phyloP scores from a whole-genome alignment of 1,139 yeast genomes.

The Zygotorulaspora mrakii region DNA sequence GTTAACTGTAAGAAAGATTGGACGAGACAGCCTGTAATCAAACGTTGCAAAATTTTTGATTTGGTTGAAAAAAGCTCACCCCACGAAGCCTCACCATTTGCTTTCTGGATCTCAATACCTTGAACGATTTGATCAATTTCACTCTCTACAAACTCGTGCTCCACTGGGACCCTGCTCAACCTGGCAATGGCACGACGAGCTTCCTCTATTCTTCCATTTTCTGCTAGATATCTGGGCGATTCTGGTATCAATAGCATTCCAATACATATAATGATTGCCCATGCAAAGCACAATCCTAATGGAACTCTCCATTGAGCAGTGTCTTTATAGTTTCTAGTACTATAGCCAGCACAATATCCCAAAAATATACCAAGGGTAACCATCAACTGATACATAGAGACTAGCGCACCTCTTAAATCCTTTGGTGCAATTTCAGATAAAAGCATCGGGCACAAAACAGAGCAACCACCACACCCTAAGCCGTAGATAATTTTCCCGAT shows the following conservation, averaged over 20 bases:
- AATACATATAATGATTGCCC: constrained; percentile 40
- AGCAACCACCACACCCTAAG: constrained; percentile 59
- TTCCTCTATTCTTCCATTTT: constrained; percentile 48
- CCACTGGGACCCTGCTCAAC: constrained; percentile 52
- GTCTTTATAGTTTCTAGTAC: constrained; percentile 45
- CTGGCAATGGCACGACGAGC: constrained; percentile 57
- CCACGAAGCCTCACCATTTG: constrained; percentile 63
- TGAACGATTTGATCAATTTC: constrained; percentile 59
- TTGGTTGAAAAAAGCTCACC: constrained; percentile 56
- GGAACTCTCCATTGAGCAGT: constrained; percentile 62
- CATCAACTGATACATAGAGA: constrained; percentile 61
- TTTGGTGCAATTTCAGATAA: constrained; percentile 64
- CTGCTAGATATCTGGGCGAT: constrained; percentile 68
- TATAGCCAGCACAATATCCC: constrained; percentile 60
- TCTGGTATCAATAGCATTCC: constrained; percentile 73
- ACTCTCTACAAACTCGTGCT: constrained; percentile 52
- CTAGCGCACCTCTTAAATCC: constrained; percentile 63
- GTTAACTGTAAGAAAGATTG: constrained; percentile 71
- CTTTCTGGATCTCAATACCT: constrained; percentile 59
- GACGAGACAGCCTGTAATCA: constrained; percentile 57
- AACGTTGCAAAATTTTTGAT: constrained; percentile 63
- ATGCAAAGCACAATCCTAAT: constrained; percentile 48
- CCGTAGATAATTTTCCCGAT: constrained; percentile 65
- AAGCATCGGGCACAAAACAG: constrained; percentile 59
- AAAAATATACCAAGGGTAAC: constrained; percentile 59